A percentile compares a stretch with the other conserved stretches of the same genome.
Evolutionary conservation across 495 filamentous ascomycete species (phyloP).

Genomic region (Penicillium steckii): DNA sequence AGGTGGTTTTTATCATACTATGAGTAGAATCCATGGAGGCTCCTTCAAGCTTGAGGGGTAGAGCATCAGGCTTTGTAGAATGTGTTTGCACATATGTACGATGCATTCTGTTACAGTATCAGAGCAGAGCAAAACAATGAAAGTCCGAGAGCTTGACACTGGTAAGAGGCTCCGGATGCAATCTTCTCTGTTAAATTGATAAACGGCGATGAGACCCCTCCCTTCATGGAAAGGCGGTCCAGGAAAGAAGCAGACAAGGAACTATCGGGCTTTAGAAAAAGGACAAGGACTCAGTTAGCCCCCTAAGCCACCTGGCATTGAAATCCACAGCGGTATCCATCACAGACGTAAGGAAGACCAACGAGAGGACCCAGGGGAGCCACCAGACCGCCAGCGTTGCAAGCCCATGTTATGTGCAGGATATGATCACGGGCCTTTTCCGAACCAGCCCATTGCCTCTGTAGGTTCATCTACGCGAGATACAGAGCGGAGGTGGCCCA

Average conservation of each 20-base stretch:
- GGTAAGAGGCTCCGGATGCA: not conserved
- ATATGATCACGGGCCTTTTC: conserved; percentile 12
- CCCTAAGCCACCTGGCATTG: not conserved
- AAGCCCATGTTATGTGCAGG: conserved; percentile 11
- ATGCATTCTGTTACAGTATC: conserved; percentile 11
- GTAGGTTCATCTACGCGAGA: conserved; percentile 26
- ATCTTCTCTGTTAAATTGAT: not conserved
- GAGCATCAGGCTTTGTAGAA: conserved; percentile 5
- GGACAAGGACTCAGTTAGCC: not conserved
- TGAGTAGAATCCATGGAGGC: conserved; percentile 2
- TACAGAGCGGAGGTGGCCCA: conserved; percentile 3
- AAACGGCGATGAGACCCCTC: not conserved
- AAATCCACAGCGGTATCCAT: conserved; percentile 11
- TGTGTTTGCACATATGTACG: conserved; percentile 11
- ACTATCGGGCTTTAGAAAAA: not conserved
- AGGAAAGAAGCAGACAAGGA: not conserved
- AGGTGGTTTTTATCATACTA: conserved; percentile 19
- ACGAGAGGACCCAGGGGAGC: conserved; percentile 2
- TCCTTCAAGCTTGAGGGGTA: conserved; percentile 10
- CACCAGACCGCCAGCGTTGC: conserved; percentile 16
- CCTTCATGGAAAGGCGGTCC: conserved; percentile 3
- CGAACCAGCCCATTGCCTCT: not conserved
- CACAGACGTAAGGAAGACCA: conserved; percentile 1
- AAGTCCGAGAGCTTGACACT: not conserved
- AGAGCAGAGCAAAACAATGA: not conserved